These are phyloP conservation scores for Metschnikowia reukaufii DNA, from an alignment of 805 yeast genomes.

Conservation along the genomic window DNA sequence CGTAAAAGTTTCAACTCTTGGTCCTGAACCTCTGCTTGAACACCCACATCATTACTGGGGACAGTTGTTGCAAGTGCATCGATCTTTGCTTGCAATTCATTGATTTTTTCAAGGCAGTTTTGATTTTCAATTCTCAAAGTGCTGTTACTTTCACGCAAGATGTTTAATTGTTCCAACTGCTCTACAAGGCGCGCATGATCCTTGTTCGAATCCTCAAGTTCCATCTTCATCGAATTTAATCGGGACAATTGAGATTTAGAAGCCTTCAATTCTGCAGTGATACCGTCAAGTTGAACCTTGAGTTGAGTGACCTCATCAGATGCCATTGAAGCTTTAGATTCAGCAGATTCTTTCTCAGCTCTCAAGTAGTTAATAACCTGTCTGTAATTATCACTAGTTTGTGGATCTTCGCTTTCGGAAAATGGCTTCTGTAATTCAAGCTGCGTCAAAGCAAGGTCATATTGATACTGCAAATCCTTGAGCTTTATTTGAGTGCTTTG, in stretches of 20 bases:
- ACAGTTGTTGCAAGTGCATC: constrained; percentile 48
- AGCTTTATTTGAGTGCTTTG: constrained; percentile 44
- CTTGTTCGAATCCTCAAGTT: constrained; percentile 31
- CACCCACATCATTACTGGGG: constrained; percentile 22
- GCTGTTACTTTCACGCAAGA: constrained; percentile 66
- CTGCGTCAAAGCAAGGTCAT: constrained; percentile 65
- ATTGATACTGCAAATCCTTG: constrained; percentile 64
- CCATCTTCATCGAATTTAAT: constrained; percentile 19
- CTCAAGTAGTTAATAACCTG: constrained; percentile 64
- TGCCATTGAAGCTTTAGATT: constrained; percentile 43
- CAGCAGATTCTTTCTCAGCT: constrained; percentile 71
- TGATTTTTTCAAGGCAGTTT: constrained; percentile 22
- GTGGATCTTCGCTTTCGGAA: constrained; percentile 12
- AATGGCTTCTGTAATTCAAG: constrained; percentile 45
- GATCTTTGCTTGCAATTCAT: constrained; percentile 42
- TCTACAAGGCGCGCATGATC: constrained; percentile 49
- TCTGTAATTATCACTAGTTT: constrained; percentile 27
- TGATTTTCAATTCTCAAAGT: constrained; percentile 56
- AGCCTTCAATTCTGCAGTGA: constrained; percentile 52
- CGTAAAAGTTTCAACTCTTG: constrained; percentile 47
- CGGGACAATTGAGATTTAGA: constrained; percentile 47
- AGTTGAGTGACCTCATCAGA: constrained; percentile 55
- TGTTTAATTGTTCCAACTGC: constrained; percentile 60
- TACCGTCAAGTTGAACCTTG: constrained; percentile 48
- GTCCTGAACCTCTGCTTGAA: constrained; percentile 45